Evolutionary conservation across 2,329 filamentous ascomycete genomes (phyloP), one percentile per base, ranked within the genome.

Genomic region (Pyrenophora seminiperda): DNA sequence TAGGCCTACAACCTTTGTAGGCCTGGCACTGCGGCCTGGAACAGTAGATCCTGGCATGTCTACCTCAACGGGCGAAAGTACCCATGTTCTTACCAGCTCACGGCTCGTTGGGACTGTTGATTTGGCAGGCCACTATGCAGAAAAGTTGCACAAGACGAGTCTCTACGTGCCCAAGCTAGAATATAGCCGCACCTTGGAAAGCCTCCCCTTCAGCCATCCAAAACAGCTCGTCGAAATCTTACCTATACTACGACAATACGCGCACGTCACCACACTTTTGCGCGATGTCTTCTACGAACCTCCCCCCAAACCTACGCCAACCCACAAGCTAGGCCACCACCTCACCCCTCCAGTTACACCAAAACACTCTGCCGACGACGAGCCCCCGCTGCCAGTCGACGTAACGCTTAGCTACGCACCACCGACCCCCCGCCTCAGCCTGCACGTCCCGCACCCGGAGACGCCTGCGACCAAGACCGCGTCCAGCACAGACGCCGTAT

Each of bases 121-220:
- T 11, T 50, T 51, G 2, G 50, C 63, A 0, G 67, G 64, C 6
- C 53, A 58, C 15, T 63, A 60, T 10, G 61, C 65, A 29, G 59
- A 59, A 9, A 57, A 69, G 5, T 50, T 49, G 1, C 80, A 82
- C 59, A 70, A 73, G 10, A 89, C 87, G 64, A 84, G 81, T 0
- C 77, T 94, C 1, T 84, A 84, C 56, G 82, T 91, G 14, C 84
- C 88, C 46, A 90, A 90, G 69, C 82, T 84, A 2, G 88, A 91
- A 7, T 90, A 87, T 59, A 87, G 86, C 0, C 82, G 86, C 47
- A 78, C 79, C 3, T 71, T 95, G 7, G 82, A 81, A 1, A 83
- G 87, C 47, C 77, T 94, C 24, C 85, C 89, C 0, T 93, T 95
- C 65, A 83, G 84, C 2, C 90, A 95, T 63, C 90, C 90, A 0